Percentiles rank a stretch among this genome's conserved stretches.
Evolutionary conservation across 2,329 filamentous ascomycete genomes (phyloP).

Genomic region (Esteya vermicola): DNA sequence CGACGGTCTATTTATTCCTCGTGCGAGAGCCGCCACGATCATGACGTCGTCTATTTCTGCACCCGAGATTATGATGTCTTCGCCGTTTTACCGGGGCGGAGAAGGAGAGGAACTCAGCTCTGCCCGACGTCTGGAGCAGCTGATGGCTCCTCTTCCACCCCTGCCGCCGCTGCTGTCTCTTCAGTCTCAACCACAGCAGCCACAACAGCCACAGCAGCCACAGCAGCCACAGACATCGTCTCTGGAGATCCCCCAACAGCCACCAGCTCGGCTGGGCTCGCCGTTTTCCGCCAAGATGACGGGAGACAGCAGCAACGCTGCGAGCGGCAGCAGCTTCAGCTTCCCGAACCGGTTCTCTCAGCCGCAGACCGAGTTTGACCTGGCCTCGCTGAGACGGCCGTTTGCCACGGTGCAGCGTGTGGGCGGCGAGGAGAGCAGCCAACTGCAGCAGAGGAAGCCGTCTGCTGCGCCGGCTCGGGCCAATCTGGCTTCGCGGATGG

Average conservation of each 20-base stretch:
- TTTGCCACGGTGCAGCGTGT: slow-evolving; percentile 40
- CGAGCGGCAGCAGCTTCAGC: slow-evolving; percentile 32
- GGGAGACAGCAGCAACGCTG: neutral
- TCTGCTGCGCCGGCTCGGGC: slow-evolving; percentile 24
- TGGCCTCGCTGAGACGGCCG: slow-evolving; percentile 30
- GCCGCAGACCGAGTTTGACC: slow-evolving; percentile 25
- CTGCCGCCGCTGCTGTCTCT: slow-evolving; percentile 13
- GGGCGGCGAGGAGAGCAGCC: no score
- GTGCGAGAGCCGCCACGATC: neutral
- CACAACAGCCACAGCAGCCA: no score
- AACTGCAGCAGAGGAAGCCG: slow-evolving; percentile 14
- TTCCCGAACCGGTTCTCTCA: slow-evolving; percentile 44
- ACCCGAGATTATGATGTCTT: slow-evolving; percentile 12
- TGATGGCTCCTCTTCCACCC: slow-evolving; percentile 7
- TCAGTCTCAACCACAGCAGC: neutral
- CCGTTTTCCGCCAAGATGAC: slow-evolving; percentile 37
- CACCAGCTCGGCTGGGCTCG: slow-evolving; percentile 34
- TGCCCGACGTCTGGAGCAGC: neutral
- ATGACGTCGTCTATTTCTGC: slow-evolving; percentile 14
- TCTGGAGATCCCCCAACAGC: slow-evolving; percentile 19
- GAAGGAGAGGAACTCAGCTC: neutral
- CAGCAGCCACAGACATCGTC: no score
- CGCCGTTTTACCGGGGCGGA: no score
- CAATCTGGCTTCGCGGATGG: slow-evolving; percentile 35
- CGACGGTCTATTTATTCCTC: neutral